phyloP scores from a whole-genome alignment of 2,329 filamentous ascomycete genomes.

The Capronia americana region DNA sequence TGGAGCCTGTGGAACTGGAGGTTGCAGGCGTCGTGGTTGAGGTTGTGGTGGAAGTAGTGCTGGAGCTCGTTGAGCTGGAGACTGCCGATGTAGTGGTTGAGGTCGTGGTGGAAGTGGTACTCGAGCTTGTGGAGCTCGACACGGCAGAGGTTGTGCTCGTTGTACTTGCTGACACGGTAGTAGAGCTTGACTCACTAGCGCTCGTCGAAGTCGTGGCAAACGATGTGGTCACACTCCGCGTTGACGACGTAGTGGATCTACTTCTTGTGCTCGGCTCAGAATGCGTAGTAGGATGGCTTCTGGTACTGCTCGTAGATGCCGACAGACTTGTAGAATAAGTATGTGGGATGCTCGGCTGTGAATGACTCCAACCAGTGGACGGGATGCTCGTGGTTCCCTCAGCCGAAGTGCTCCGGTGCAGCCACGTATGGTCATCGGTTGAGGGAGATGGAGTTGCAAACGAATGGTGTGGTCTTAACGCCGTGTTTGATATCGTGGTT shows the following conservation, averaged over 20 bases:
- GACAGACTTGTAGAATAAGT: neutral
- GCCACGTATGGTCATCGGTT: neutral
- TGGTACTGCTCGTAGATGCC: constrained; percentile 1
- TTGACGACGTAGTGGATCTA: constrained; percentile 7
- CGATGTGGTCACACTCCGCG: neutral
- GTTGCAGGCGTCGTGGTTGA: neutral
- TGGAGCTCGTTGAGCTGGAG: neutral
- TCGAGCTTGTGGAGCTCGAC: too few relatives aligned
- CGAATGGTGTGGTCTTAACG: neutral
- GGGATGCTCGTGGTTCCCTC: neutral
- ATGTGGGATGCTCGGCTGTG: neutral
- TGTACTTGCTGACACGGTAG: neutral
- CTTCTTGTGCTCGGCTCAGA: neutral
- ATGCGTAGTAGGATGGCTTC: constrained; percentile 4
- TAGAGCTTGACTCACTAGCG: neutral
- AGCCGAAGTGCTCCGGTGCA: neutral
- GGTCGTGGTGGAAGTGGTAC: too few relatives aligned
- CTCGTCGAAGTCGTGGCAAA: neutral
- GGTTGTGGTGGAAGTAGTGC: neutral
- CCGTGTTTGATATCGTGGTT: neutral
- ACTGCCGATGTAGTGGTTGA: neutral
- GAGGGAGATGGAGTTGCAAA: neutral
- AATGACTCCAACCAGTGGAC: neutral
- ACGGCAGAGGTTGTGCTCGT: neutral
- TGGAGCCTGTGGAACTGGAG: neutral